Percentiles rank a stretch among this genome's conserved stretches.
phyloP scores from a whole-genome alignment of 1,139 yeast genomes.

The Yamadazyma jaroonii region DNA sequence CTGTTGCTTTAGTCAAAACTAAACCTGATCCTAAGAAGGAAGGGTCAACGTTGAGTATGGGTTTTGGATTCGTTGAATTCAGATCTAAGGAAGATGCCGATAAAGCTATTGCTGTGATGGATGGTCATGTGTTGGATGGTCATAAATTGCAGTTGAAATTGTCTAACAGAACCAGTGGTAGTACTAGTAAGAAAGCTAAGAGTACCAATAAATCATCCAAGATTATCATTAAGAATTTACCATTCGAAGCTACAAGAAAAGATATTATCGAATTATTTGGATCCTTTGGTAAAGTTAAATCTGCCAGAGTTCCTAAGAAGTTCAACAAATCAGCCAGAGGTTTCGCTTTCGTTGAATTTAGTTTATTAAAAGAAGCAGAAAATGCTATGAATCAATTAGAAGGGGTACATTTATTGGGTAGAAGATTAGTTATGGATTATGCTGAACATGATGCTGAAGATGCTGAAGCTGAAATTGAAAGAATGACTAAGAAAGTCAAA shows the following conservation, averaged over 20 bases:
- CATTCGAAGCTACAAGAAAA: conserved; percentile 92
- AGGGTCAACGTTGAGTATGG: conserved; percentile 79
- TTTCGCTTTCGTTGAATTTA: conserved; percentile 94
- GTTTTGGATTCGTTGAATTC: conserved; percentile 95
- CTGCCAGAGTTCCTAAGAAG: conserved; percentile 95
- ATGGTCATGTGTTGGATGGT: conserved; percentile 81
- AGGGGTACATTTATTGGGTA: conserved; percentile 95
- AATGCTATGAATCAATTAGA: conserved; percentile 91
- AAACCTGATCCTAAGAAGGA: conserved; percentile 82
- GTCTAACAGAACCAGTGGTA: conserved; percentile 66
- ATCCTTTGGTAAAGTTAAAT: conserved; percentile 89
- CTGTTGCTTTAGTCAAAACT: conserved; percentile 78
- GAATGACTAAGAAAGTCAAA: conserved; percentile 82
- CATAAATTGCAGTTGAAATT: conserved; percentile 86
- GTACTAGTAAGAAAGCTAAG: conserved; percentile 30
- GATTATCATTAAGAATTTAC: conserved; percentile 91
- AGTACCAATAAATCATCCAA: conserved; percentile 49
- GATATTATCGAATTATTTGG: conserved; percentile 89
- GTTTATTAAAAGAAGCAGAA: conserved; percentile 87
- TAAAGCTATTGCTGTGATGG: conserved; percentile 68
- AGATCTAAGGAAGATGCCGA: conserved; percentile 74
- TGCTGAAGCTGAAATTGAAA: conserved; percentile 86
- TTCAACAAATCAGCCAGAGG: conserved; percentile 95
- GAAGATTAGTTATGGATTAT: conserved; percentile 92
- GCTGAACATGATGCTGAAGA: conserved; percentile 81